These are phyloP conservation scores for Hymenoscyphus repandus DNA, from an alignment of 2,329 filamentous ascomycete species.

Conservation along the genomic window DNA sequence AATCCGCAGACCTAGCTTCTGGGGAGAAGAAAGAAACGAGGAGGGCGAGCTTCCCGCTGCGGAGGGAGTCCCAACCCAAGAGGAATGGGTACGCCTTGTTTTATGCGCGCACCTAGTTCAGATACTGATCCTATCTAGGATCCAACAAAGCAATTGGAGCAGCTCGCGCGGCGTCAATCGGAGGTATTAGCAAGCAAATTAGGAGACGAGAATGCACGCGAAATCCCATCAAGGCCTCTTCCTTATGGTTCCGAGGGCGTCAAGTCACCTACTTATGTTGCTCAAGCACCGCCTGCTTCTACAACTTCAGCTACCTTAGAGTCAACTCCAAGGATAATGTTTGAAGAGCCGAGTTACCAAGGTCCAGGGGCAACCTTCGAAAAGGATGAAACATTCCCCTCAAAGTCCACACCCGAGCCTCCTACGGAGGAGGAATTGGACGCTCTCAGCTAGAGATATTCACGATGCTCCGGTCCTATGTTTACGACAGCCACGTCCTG, in stretches of 20 bases:
- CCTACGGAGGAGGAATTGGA: slow-evolving; percentile 31
- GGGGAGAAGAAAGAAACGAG: slow-evolving; percentile 48
- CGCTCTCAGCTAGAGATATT: slow-evolving; percentile 21
- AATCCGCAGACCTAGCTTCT: slow-evolving; percentile 62
- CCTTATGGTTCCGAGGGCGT: slow-evolving; percentile 49
- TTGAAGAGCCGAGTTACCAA: slow-evolving; percentile 42
- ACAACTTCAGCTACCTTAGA: slow-evolving; percentile 4
- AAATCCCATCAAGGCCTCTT: slow-evolving; percentile 45
- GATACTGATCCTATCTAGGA: slow-evolving; percentile 47
- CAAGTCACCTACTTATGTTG: slow-evolving; percentile 41
- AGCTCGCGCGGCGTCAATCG: slow-evolving; percentile 62
- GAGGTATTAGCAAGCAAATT: slow-evolving; percentile 54
- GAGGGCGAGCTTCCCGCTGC: slow-evolving; percentile 63
- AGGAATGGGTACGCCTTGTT: slow-evolving; percentile 84
- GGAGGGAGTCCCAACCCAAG: slow-evolving; percentile 78
- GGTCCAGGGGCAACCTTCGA: slow-evolving; percentile 48
- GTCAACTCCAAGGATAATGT: slow-evolving; percentile 23
- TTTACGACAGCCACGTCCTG: too few species aligned
- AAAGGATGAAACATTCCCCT: slow-evolving; percentile 41
- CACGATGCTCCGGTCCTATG: too few species aligned
- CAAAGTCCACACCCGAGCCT: slow-evolving; percentile 33
- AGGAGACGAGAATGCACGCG: slow-evolving; percentile 31
- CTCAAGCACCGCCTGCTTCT: slow-evolving; percentile 33
- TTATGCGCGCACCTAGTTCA: slow-evolving; percentile 37
- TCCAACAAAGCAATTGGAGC: slow-evolving; percentile 63